Percentiles rank a stretch among this genome's conserved stretches.
Evolutionary conservation across 2,329 filamentous ascomycete genomes (phyloP).

Genomic region (Colletotrichum sp.): DNA sequence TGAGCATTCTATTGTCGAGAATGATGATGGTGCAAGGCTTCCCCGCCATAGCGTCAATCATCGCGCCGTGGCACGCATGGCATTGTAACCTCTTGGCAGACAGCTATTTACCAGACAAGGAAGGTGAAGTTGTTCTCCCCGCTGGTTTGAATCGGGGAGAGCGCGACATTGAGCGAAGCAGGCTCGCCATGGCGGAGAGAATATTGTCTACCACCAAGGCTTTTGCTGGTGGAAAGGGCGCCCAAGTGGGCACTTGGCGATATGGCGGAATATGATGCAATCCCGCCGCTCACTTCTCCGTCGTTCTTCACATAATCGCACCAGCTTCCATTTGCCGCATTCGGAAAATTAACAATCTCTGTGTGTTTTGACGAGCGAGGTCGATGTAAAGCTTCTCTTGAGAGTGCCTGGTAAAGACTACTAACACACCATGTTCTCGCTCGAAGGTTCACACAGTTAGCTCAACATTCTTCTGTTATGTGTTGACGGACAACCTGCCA

Average conservation of each 20-base stretch:
- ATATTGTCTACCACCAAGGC: neutral
- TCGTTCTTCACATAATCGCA: too few relatives aligned
- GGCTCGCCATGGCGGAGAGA: neutral
- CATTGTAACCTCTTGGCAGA: neutral
- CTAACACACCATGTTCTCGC: too few relatives aligned
- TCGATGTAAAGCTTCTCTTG: too few relatives aligned
- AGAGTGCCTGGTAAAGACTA: too few relatives aligned
- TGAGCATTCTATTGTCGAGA: neutral
- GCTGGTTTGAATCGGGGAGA: neutral
- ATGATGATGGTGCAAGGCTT: neutral
- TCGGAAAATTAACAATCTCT: too few relatives aligned
- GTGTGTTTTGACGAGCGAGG: too few relatives aligned
- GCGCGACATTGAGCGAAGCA: too few relatives aligned
- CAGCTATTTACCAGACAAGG: neutral
- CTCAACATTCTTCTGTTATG: too few relatives aligned
- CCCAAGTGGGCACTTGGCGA: neutral
- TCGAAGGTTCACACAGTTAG: too few relatives aligned
- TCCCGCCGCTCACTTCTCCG: neutral
- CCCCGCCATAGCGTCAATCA: neutral
- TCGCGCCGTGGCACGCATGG: neutral
- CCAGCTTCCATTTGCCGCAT: too few relatives aligned
- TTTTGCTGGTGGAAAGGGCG: neutral
- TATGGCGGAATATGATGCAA: neutral
- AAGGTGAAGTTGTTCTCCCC: neutral
- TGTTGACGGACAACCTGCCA: accelerated